A percentile compares a stretch with the other conserved stretches of the same genome.
Conservation (phyloP, 768 basidiomycete genomes). For the Obba rivulosa region DNA sequence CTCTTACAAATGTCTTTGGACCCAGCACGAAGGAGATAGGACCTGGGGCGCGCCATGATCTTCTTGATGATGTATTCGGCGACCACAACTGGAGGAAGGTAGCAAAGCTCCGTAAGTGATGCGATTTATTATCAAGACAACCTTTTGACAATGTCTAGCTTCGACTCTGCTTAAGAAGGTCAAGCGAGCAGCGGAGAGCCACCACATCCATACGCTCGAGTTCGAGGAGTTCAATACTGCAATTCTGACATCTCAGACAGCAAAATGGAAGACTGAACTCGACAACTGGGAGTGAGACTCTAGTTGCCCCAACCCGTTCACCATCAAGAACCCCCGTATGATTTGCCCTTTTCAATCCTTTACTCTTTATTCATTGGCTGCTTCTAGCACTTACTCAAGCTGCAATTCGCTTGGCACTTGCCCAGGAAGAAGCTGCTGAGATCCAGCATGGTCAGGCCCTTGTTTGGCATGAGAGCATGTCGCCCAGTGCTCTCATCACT, state of each 20-base stretch:
- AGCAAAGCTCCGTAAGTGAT: slow-evolving; percentile 18
- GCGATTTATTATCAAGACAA: background rate
- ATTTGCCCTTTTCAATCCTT: background rate
- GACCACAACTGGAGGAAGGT: slow-evolving; percentile 34
- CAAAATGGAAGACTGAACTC: slow-evolving; percentile 17
- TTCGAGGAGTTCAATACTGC: no score
- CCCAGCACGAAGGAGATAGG: slow-evolving; percentile 34
- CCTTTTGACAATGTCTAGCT: background rate
- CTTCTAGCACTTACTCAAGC: background rate
- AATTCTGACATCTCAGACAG: background rate
- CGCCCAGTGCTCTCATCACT: background rate
- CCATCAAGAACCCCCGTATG: background rate
- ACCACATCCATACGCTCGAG: background rate
- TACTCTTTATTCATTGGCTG: no score
- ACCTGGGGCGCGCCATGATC: slow-evolving; percentile 25
- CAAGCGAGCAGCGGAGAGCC: background rate
- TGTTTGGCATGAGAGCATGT: background rate
- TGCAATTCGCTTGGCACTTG: background rate
- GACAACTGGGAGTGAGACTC: slow-evolving; percentile 21
- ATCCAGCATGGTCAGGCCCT: background rate
- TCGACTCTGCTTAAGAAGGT: background rate
- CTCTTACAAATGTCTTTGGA: slow-evolving; percentile 25
- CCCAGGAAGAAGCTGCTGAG: background rate
- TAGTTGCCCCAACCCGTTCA: slow-evolving; percentile 16
- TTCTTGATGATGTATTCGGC: slow-evolving; percentile 32